phyloP scores from a whole-genome alignment of 2,329 filamentous ascomycete species.

The Truncatella angustata region DNA sequence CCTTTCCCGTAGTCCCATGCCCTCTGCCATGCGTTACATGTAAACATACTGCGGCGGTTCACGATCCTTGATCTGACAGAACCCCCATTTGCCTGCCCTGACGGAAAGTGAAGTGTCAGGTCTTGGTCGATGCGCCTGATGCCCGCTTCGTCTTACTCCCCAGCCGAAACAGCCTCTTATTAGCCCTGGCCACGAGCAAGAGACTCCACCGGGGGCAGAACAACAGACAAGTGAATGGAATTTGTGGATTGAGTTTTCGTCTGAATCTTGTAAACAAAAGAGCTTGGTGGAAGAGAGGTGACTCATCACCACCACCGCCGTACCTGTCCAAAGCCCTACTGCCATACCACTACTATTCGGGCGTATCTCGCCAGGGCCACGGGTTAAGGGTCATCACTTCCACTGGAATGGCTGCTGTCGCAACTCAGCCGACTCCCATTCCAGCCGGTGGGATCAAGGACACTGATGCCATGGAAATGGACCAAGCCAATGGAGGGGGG shows the following conservation, averaged over 20 bases:
- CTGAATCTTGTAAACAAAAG: conserved; percentile 2
- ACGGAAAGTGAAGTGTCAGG: no score
- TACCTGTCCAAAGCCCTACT: not conserved
- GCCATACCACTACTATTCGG: not conserved
- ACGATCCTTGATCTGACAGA: no score
- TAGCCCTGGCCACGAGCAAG: not conserved
- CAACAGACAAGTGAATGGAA: conserved; percentile 2
- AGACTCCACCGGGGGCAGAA: conserved; percentile 5
- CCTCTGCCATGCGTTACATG: no score
- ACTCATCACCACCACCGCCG: not conserved
- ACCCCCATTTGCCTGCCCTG: not conserved
- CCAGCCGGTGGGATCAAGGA: conserved; percentile 10
- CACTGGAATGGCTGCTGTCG: conserved; percentile 16
- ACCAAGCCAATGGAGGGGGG: conserved; percentile 10
- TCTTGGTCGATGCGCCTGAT: no score
- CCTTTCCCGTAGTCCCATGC: not conserved
- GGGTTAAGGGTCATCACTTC: not conserved
- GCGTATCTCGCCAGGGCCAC: not conserved
- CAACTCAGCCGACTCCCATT: conserved; percentile 14
- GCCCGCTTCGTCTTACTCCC: not conserved
- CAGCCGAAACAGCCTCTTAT: conserved; percentile 1
- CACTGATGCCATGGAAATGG: conserved; percentile 8
- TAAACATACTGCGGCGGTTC: no score
- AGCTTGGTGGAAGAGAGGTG: not conserved
- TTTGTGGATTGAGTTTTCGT: conserved; percentile 3